Evolutionary conservation across 2,329 filamentous ascomycete genomes (phyloP).

Genomic region (Alternaria sp.): DNA sequence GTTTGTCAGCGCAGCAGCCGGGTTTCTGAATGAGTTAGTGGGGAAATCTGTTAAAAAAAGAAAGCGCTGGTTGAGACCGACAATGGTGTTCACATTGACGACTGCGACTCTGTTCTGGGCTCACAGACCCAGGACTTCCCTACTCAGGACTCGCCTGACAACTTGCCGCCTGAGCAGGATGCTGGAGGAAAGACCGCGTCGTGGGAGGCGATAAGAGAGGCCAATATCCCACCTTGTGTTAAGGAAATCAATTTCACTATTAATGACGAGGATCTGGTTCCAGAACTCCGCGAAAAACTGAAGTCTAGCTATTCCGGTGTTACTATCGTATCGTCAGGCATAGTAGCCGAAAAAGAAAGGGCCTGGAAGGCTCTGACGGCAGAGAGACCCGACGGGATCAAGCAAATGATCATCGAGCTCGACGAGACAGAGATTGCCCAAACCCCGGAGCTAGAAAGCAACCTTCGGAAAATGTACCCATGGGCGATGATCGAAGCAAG

Average conservation of each 20-base stretch:
- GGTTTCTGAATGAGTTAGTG: slow-evolving; percentile 1
- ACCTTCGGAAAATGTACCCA: slow-evolving; percentile 15
- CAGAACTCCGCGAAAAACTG: slow-evolving; percentile 5
- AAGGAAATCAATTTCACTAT: slow-evolving; percentile 13
- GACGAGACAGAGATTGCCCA: slow-evolving; percentile 1
- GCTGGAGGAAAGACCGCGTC: neutral
- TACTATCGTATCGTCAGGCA: neutral
- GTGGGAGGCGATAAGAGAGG: slow-evolving; percentile 6
- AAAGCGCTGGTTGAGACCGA: neutral
- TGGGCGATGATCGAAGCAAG: slow-evolving; percentile 11
- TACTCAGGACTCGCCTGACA: neutral
- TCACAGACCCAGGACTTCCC: neutral
- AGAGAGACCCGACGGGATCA: slow-evolving; percentile 15
- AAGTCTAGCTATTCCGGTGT: slow-evolving; percentile 11
- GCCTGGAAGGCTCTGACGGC: neutral
- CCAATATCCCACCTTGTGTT: slow-evolving; percentile 7
- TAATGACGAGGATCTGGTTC: slow-evolving; percentile 2
- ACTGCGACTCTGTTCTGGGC: neutral
- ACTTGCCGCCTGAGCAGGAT: neutral
- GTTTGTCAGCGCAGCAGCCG: neutral
- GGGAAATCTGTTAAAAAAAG: neutral
- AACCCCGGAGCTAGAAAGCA: slow-evolving; percentile 4
- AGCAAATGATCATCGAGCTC: slow-evolving; percentile 18
- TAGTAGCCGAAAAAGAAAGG: neutral
- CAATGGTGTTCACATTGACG: slow-evolving; percentile 1